phyloP scores from a whole-genome alignment of 768 basidiomycete species.

The Lepiota brunneoincarnata region DNA sequence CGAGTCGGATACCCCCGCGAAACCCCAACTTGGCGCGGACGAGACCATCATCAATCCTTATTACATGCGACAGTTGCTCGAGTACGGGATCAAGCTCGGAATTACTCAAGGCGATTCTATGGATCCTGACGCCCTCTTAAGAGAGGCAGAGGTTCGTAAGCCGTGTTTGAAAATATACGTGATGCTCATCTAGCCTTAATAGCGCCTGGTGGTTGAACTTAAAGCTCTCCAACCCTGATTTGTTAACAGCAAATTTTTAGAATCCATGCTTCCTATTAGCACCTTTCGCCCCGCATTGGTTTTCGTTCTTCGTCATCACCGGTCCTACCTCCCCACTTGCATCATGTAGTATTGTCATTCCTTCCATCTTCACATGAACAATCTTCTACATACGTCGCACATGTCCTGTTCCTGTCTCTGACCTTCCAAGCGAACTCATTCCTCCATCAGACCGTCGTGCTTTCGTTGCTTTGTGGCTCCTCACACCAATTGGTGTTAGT shows the following conservation, averaged over 20 bases:
- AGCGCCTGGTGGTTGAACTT: conserved; percentile 68
- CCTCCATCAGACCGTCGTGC: background rate
- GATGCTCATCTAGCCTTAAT: conserved; percentile 5
- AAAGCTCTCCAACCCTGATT: conserved; percentile 35
- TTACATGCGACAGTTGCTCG: conserved; percentile 74
- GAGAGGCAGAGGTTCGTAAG: conserved; percentile 54
- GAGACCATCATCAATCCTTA: conserved; percentile 77
- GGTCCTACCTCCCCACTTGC: conserved; percentile 5
- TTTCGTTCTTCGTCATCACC: background rate
- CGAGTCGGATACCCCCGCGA: conserved; percentile 20
- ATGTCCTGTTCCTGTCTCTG: background rate
- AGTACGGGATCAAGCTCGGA: conserved; percentile 69
- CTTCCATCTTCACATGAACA: conserved; percentile 3
- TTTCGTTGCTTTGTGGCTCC: conserved; percentile 11
- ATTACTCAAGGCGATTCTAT: conserved; percentile 35
- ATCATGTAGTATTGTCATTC: conserved; percentile 13
- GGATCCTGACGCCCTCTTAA: conserved; percentile 43
- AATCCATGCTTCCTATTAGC: background rate
- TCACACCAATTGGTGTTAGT: background rate
- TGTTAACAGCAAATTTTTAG: background rate
- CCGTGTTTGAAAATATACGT: background rate
- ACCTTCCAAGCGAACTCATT: conserved; percentile 6
- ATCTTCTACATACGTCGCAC: conserved; percentile 6
- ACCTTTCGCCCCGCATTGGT: background rate
- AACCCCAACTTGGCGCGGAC: conserved; percentile 38